These are phyloP conservation scores for Nannochloris sp. DNA, from an alignment of 139 green algal genomes.

Conservation along the genomic window DNA sequence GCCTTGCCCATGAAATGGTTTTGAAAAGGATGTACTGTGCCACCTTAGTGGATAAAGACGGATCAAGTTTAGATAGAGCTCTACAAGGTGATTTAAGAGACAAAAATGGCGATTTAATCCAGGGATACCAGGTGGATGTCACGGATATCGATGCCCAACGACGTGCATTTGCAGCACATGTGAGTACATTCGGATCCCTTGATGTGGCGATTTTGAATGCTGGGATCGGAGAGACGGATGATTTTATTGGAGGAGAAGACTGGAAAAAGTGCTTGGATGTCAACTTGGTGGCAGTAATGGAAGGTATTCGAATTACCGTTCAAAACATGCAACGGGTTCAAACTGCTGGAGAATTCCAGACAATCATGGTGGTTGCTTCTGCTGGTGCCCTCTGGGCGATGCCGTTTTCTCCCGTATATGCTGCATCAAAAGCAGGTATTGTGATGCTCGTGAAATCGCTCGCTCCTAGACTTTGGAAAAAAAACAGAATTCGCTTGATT, in stretches of 20 bases:
- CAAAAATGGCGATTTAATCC: neutral
- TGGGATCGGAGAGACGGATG: constrained; percentile 50
- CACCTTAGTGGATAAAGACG: too few relatives aligned
- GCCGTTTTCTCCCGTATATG: constrained; percentile 58
- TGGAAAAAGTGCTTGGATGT: constrained; percentile 60
- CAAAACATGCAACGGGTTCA: constrained; percentile 14
- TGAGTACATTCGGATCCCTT: constrained; percentile 27
- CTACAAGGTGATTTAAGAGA: too few relatives aligned
- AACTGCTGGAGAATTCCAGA: constrained; percentile 3
- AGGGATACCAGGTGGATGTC: constrained; percentile 33
- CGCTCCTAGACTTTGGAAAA: constrained; percentile 18
- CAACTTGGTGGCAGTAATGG: constrained; percentile 51
- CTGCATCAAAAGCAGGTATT: constrained; percentile 62
- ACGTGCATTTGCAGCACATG: constrained; percentile 35
- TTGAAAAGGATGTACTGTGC: too few relatives aligned
- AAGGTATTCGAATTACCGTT: constrained; percentile 26
- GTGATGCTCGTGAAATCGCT: constrained; percentile 54
- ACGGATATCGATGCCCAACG: constrained; percentile 20
- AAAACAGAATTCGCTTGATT: constrained; percentile 35
- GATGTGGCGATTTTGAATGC: constrained; percentile 64
- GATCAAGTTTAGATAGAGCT: too few relatives aligned
- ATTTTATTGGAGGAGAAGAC: constrained; percentile 20
- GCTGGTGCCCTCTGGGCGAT: constrained; percentile 69
- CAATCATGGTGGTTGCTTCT: constrained; percentile 55
- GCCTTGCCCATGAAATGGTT: too few relatives aligned